A percentile compares a stretch with the other conserved stretches of the same genome.
Conservation (phyloP, 352 stramenopile species). For the Globisporangium viniferum region DNA sequence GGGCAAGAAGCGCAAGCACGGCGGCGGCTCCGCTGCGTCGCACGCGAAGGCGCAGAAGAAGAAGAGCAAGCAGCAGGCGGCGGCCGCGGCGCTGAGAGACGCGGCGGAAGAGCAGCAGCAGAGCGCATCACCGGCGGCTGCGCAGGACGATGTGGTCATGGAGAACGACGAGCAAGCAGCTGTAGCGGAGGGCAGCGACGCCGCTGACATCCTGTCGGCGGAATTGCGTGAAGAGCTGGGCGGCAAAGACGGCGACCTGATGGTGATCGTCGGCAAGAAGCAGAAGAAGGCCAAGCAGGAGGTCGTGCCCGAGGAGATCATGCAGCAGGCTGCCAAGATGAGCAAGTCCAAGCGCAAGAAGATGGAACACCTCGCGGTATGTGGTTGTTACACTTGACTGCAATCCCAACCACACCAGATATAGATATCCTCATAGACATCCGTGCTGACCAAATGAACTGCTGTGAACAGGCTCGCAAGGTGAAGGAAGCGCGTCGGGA, state of each 20-base stretch:
- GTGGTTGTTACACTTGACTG: background rate
- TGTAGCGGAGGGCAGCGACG: conserved; percentile 10
- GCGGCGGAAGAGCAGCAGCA: conserved; percentile 7
- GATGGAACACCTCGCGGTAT: conserved; percentile 59
- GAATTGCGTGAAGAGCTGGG: conserved; percentile 70
- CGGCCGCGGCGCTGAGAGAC: conserved; percentile 11
- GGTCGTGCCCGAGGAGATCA: conserved; percentile 47
- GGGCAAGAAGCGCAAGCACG: conserved; percentile 62
- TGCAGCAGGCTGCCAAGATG: conserved; percentile 63
- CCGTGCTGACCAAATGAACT: background rate
- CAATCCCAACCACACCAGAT: too few relatives aligned
- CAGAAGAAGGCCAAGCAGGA: conserved; percentile 53
- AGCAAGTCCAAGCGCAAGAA: conserved; percentile 86
- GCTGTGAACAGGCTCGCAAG: conserved; percentile 44
- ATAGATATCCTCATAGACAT: background rate
- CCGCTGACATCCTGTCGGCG: conserved; percentile 46
- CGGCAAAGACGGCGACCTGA: conserved; percentile 45
- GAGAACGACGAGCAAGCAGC: conserved; percentile 18
- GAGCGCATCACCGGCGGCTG: background rate
- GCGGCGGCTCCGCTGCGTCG: conserved; percentile 24
- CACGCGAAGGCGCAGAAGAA: conserved; percentile 50
- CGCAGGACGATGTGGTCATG: conserved; percentile 6
- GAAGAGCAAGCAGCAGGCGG: conserved; percentile 33
- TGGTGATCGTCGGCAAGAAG: conserved; percentile 58
- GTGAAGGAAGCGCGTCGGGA: conserved; percentile 71